phyloP scores from a whole-genome alignment of 768 basidiomycete species.

The Pilatotrama ljubarskyi region DNA sequence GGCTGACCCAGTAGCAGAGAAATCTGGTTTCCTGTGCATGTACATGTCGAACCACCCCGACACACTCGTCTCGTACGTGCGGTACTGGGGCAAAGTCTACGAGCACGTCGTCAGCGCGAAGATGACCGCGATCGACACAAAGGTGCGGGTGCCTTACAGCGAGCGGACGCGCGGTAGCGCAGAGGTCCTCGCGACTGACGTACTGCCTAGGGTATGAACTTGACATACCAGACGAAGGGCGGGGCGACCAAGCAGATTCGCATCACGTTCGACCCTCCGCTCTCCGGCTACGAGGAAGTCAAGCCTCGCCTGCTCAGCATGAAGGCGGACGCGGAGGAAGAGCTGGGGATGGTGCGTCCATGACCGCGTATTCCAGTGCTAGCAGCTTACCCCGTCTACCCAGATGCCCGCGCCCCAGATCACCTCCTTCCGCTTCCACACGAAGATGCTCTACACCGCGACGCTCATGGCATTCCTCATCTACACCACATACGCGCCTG shows the following conservation, averaged over 20 bases:
- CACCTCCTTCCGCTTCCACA: constrained; percentile 52
- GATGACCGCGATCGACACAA: constrained; percentile 69
- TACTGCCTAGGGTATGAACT: constrained; percentile 60
- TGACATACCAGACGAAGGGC: constrained; percentile 58
- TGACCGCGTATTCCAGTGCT: not conserved
- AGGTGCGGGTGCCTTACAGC: constrained; percentile 41
- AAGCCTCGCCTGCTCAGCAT: constrained; percentile 77
- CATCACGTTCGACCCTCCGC: constrained; percentile 68
- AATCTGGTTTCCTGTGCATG: constrained; percentile 74
- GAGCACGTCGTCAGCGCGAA: constrained; percentile 56
- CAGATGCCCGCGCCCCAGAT: constrained; percentile 68
- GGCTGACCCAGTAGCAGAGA: constrained; percentile 74
- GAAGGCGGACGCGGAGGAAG: constrained; percentile 79
- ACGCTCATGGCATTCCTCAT: constrained; percentile 34
- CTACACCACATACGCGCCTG: constrained; percentile 35
- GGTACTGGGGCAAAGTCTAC: constrained; percentile 69
- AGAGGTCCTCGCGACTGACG: not conserved
- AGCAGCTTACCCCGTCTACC: not conserved
- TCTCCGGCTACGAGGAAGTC: constrained; percentile 76
- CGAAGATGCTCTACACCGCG: constrained; percentile 26
- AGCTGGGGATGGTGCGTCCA: constrained; percentile 69
- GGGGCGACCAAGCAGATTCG: constrained; percentile 46
- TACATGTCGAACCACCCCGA: constrained; percentile 87
- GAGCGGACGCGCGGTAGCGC: not conserved
- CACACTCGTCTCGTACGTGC: constrained; percentile 82